Evolutionary conservation across 225 moss, liverwort and hornwort genomes (phyloP).

Genomic region (Marchantia paleacea): DNA sequence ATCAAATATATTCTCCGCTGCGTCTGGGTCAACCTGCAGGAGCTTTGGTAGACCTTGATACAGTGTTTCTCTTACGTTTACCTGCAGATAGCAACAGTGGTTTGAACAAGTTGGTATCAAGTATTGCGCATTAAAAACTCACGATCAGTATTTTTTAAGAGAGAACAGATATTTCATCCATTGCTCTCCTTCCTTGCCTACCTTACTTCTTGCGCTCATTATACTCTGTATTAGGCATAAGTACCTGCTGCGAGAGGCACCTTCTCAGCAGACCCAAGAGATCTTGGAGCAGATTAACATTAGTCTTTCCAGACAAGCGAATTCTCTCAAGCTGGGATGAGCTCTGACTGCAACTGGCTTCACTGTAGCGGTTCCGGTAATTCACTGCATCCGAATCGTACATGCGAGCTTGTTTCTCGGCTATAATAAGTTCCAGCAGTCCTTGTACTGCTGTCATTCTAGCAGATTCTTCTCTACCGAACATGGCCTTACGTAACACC

Average conservation of each 20-base stretch:
- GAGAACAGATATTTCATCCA: not conserved
- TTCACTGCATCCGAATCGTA: constrained; percentile 34
- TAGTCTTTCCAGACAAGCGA: constrained; percentile 38
- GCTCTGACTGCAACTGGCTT: constrained; percentile 84
- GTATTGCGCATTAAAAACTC: too few relatives aligned
- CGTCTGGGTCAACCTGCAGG: constrained; percentile 59
- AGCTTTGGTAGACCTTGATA: constrained; percentile 72
- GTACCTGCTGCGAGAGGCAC: constrained; percentile 85
- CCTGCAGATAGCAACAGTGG: constrained; percentile 33
- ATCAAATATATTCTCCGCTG: constrained; percentile 83
- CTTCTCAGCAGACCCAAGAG: constrained; percentile 79
- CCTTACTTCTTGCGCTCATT: not conserved
- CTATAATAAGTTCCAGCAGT: constrained; percentile 64
- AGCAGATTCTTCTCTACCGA: constrained; percentile 70
- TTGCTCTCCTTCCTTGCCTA: not conserved
- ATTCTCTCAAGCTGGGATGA: constrained; percentile 59
- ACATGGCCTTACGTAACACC: constrained; percentile 85
- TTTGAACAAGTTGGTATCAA: not conserved
- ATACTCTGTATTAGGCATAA: not conserved
- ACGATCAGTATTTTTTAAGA: not conserved
- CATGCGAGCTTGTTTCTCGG: constrained; percentile 59
- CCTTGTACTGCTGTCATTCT: constrained; percentile 81
- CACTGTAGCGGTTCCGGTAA: constrained; percentile 49
- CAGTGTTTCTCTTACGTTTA: constrained; percentile 61
- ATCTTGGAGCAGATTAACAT: constrained; percentile 71